Percentiles rank a stretch among this genome's conserved stretches.
Evolutionary conservation across 2,329 filamentous ascomycete genomes (phyloP).

Genomic region (Neurospora sp.): DNA sequence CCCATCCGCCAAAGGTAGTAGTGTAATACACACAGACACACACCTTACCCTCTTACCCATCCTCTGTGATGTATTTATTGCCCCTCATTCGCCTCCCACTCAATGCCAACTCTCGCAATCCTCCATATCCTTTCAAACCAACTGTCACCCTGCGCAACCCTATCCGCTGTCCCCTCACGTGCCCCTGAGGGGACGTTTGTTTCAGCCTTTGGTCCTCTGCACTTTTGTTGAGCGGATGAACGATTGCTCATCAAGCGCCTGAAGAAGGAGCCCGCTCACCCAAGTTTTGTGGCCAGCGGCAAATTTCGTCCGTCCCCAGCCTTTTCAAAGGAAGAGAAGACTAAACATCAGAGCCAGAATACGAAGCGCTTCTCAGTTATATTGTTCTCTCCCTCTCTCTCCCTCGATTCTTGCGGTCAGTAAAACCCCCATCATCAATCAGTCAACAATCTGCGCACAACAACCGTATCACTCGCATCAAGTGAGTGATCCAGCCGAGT

Average conservation of each 20-base stretch:
- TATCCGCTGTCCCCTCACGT: neutral
- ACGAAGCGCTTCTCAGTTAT: neutral
- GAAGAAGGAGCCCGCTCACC: neutral
- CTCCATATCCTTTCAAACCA: neutral
- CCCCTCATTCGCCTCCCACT: neutral
- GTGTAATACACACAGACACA: neutral
- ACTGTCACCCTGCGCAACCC: neutral
- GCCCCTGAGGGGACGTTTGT: neutral
- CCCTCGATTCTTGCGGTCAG: neutral
- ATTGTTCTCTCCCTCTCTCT: neutral
- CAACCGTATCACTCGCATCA: neutral
- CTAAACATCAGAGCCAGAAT: neutral
- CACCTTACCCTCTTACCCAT: neutral
- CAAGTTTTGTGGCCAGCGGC: neutral
- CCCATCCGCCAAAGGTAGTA: neutral
- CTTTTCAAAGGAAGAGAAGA: neutral
- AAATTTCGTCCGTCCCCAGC: neutral
- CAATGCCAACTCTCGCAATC: neutral
- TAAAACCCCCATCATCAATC: neutral
- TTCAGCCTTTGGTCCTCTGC: neutral
- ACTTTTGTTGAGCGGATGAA: neutral
- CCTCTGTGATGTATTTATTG: neutral
- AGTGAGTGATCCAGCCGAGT: neutral
- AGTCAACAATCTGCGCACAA: neutral
- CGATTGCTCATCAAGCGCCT: neutral